These are phyloP conservation scores for Sisymbrium altissimum DNA, from an alignment of 345 rosid genomes.

Conservation along the genomic window DNA sequence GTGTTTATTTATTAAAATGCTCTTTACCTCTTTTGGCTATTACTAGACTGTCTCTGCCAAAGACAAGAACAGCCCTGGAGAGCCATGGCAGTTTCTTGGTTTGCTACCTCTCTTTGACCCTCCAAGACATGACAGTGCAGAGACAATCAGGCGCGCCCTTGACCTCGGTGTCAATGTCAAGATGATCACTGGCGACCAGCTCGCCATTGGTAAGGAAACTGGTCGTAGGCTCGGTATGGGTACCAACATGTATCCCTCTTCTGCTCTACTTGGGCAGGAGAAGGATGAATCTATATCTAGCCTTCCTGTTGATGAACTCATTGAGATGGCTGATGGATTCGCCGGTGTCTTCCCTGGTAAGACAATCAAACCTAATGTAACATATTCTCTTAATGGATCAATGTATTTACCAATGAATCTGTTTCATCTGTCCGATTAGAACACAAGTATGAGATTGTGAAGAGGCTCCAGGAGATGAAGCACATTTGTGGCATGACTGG, in stretches of 20 bases:
- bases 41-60: slow-evolving; percentile 58
- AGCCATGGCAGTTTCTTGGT: slow-evolving; percentile 85
- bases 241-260: slow-evolving; percentile 94
- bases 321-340: slow-evolving; percentile 93
- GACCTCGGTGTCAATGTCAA: slow-evolving; percentile 86
- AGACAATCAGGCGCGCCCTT: slow-evolving; percentile 83
- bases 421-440: slow-evolving; percentile 36
- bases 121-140: slow-evolving; percentile 96
- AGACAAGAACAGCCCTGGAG: slow-evolving; percentile 67
- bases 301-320: slow-evolving; percentile 78
- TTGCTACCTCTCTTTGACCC: slow-evolving; percentile 92
- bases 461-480: slow-evolving; percentile 76
- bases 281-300: slow-evolving; percentile 49
- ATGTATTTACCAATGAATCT: neutral
- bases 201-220: slow-evolving; percentile 90
- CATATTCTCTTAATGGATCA: neutral
- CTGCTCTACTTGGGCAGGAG: slow-evolving; percentile 72
- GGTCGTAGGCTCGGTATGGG: slow-evolving; percentile 98
- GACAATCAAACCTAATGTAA: neutral
- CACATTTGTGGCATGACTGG: slow-evolving; percentile 99
- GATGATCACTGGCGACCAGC: slow-evolving; percentile 97
- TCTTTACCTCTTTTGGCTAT: neutral
- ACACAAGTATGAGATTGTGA: slow-evolving; percentile 94
- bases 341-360: slow-evolving; percentile 96
- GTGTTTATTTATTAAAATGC: neutral